These are phyloP conservation scores for Alternaria arbusti DNA, from an alignment of 2,329 filamentous ascomycete genomes.

Conservation along the genomic window DNA sequence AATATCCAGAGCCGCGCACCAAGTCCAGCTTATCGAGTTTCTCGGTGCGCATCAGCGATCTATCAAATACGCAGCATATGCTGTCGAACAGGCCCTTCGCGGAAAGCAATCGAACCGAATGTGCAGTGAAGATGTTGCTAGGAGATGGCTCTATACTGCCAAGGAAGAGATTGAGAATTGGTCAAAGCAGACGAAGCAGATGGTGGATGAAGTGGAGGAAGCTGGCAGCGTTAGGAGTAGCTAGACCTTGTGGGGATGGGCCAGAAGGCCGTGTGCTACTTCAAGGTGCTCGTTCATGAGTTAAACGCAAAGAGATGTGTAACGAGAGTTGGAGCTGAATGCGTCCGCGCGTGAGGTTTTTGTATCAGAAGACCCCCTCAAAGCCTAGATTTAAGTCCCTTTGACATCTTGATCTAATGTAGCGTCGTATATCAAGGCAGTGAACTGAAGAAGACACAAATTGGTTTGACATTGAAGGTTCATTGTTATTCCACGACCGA, in stretches of 20 bases:
- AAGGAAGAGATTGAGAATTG: neutral
- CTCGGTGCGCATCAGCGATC: neutral
- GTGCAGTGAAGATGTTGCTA: neutral
- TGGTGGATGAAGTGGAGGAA: neutral
- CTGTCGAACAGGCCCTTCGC: neutral
- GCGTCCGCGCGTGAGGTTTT: too few species aligned
- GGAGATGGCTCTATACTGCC: neutral
- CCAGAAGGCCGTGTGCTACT: too few species aligned
- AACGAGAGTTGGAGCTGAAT: too few species aligned
- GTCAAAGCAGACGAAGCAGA: neutral
- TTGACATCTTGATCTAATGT: too few species aligned
- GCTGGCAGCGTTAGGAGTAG: neutral
- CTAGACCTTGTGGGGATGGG: neutral
- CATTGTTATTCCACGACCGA: too few species aligned
- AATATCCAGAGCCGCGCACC: neutral
- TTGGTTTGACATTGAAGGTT: too few species aligned
- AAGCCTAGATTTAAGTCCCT: too few species aligned
- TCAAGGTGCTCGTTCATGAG: too few species aligned
- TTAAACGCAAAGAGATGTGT: too few species aligned
- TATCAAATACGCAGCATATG: neutral
- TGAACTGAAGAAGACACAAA: too few species aligned
- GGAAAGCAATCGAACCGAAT: neutral
- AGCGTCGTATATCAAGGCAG: too few species aligned
- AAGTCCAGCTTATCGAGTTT: neutral
- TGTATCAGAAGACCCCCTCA: too few species aligned